Conservation (phyloP, 495 filamentous ascomycete genomes). For the Aspergillus sparsus region DNA sequence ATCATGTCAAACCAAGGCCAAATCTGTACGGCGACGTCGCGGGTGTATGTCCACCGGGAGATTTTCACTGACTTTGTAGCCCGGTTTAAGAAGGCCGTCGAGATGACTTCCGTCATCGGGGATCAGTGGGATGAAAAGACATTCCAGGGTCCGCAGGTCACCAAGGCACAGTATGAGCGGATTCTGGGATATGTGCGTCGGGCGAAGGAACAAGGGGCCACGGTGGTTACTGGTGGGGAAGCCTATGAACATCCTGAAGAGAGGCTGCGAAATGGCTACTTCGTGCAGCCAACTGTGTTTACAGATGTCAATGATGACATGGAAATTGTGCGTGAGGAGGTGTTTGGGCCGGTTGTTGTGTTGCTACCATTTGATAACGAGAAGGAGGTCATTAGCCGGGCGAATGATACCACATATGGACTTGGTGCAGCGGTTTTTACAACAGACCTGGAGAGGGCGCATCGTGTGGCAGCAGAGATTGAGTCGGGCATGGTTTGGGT, state of each 20-base stretch:
- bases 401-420: conserved; percentile 86
- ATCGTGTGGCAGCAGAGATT: conserved; percentile 78
- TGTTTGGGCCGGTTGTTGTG: conserved; percentile 89
- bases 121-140: conserved; percentile 77
- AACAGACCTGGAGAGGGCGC: conserved; percentile 71
- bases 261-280: conserved; percentile 56
- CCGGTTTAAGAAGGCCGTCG: conserved; percentile 67
- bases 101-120: conserved; percentile 71
- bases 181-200: conserved; percentile 75
- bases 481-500: conserved; percentile 98
- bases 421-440: conserved; percentile 88
- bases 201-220: conserved; percentile 81
- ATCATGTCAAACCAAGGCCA: conserved; percentile 80
- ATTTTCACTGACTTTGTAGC: conserved; percentile 75
- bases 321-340: conserved; percentile 69
- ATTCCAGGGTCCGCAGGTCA: conserved; percentile 89
- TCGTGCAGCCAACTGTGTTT: conserved; percentile 73
- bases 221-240: conserved; percentile 69
- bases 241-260: conserved; percentile 58
- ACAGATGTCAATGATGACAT: conserved; percentile 66
- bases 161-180: conserved; percentile 78
- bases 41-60: conserved; percentile 77
- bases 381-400: conserved; percentile 75
- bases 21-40: conserved; percentile 87
- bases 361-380: conserved; percentile 79